Conservation (phyloP, 1,284 basidiomycete species). For the Inonotus obliquus region DNA sequence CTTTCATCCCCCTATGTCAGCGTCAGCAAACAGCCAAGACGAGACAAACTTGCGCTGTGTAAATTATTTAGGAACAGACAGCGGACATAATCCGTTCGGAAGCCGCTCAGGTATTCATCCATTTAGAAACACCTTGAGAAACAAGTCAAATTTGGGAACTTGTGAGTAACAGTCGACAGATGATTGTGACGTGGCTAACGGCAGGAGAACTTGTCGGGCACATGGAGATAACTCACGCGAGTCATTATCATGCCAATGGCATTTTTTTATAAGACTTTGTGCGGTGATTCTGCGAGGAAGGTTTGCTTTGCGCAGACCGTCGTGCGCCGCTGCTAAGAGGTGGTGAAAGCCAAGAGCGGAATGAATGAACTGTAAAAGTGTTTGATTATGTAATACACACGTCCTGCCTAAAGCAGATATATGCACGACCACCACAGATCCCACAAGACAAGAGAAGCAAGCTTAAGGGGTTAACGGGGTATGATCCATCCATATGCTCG, state of each 20-base stretch:
- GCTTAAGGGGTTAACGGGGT: no score
- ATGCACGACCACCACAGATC: no score
- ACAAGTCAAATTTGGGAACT: background rate
- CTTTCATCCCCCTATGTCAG: background rate
- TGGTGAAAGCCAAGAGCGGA: background rate
- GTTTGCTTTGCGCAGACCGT: background rate
- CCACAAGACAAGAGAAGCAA: no score
- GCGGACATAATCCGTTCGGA: background rate
- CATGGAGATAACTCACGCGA: background rate
- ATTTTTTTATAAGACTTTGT: background rate
- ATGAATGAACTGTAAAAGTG: no score
- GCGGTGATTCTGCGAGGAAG: background rate
- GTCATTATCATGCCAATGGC: background rate
- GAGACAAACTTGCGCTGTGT: background rate
- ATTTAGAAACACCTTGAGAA: background rate
- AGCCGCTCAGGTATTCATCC: background rate
- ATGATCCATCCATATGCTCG: no score
- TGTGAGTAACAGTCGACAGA: background rate
- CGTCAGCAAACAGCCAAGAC: background rate
- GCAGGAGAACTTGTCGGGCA: background rate
- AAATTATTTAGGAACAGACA: background rate
- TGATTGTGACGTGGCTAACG: slow-evolving; percentile 1
- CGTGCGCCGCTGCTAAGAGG: no score
- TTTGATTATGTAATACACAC: background rate
- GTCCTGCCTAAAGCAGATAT: no score